A percentile compares a stretch with the other conserved stretches of the same genome.
These are phyloP conservation scores for Biscogniauxia sp. DNA, from an alignment of 2,329 filamentous ascomycete genomes.

Conservation along the genomic window DNA sequence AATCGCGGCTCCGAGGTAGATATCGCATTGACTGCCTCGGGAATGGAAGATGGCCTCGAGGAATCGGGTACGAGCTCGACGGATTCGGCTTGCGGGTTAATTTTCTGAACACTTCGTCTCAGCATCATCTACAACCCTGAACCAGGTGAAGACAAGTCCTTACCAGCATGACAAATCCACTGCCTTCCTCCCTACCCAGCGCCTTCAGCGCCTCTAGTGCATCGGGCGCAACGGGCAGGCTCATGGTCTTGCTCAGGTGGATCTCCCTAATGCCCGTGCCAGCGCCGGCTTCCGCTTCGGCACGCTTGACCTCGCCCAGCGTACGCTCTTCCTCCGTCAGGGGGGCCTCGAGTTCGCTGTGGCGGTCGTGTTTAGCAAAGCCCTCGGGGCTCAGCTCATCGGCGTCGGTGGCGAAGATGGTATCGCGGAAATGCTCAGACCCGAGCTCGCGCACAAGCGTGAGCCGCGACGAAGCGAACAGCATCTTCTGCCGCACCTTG, in stretches of 20 bases:
- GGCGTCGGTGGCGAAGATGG: constrained; percentile 67
- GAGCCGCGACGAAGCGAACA: constrained; percentile 75
- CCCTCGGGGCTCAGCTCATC: constrained; percentile 68
- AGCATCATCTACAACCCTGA: not conserved
- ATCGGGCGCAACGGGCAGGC: constrained; percentile 59
- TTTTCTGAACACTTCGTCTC: constrained; percentile 50
- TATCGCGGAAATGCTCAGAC: constrained; percentile 74
- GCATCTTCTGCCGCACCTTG: constrained; percentile 81
- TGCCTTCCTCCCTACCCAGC: constrained; percentile 50
- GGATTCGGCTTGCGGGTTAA: constrained; percentile 67
- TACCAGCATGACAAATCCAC: constrained; percentile 64
- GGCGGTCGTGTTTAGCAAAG: constrained; percentile 70
- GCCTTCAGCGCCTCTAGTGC: constrained; percentile 63
- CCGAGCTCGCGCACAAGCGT: constrained; percentile 75
- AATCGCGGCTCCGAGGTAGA: constrained; percentile 70
- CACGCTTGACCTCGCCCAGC: constrained; percentile 69
- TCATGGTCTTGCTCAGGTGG: constrained; percentile 55
- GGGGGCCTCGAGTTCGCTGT: constrained; percentile 63
- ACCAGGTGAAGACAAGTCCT: constrained; percentile 20
- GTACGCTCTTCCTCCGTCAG: constrained; percentile 76
- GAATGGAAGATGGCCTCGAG: constrained; percentile 51
- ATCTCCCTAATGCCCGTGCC: constrained; percentile 63
- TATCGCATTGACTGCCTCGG: constrained; percentile 58
- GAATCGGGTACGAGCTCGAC: constrained; percentile 62
- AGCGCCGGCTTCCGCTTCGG: constrained; percentile 70